These are phyloP conservation scores for Ustilago xerochloae DNA, from an alignment of 1,284 basidiomycete species.

Conservation along the genomic window DNA sequence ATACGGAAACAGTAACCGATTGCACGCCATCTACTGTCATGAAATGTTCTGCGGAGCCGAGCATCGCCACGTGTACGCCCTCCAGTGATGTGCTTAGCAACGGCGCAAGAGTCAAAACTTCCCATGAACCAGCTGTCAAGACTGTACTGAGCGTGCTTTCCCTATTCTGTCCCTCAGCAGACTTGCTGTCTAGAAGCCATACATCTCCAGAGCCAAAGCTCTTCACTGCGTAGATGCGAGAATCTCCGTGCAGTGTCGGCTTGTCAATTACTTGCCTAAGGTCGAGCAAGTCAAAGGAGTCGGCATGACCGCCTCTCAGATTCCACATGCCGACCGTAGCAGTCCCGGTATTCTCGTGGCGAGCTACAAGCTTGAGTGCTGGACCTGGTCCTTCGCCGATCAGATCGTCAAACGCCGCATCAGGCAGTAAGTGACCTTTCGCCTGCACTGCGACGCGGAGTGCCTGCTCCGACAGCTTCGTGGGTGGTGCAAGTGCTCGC, in stretches of 20 bases:
- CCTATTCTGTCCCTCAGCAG: no score
- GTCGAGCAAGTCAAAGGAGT: constrained; percentile 17
- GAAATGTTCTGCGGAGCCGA: constrained; percentile 24
- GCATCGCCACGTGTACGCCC: constrained; percentile 17
- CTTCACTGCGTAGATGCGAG: constrained; percentile 8
- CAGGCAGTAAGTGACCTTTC: constrained; percentile 7
- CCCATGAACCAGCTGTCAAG: constrained; percentile 22
- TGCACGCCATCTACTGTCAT: constrained; percentile 20
- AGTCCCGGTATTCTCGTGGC: constrained; percentile 14
- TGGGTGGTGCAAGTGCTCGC: constrained; percentile 12
- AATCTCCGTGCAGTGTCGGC: no score
- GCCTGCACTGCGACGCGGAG: constrained; percentile 4
- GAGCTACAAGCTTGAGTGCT: constrained; percentile 26
- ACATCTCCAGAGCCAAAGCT: constrained; percentile 21
- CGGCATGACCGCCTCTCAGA: constrained; percentile 9
- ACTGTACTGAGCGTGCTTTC: background rate
- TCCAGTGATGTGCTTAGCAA: constrained; percentile 10
- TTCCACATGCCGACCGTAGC: constrained; percentile 37
- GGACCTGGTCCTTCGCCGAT: constrained; percentile 14
- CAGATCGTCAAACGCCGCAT: constrained; percentile 20
- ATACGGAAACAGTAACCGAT: constrained; percentile 3
- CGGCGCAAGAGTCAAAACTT: constrained; percentile 21
- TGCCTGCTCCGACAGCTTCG: constrained; percentile 1
- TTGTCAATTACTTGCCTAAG: constrained; percentile 2
- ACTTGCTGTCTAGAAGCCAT: constrained; percentile 4